Base-by-base conservation (phyloP, 2,329 filamentous ascomycete species). In the Xylaria sp. region DNA sequence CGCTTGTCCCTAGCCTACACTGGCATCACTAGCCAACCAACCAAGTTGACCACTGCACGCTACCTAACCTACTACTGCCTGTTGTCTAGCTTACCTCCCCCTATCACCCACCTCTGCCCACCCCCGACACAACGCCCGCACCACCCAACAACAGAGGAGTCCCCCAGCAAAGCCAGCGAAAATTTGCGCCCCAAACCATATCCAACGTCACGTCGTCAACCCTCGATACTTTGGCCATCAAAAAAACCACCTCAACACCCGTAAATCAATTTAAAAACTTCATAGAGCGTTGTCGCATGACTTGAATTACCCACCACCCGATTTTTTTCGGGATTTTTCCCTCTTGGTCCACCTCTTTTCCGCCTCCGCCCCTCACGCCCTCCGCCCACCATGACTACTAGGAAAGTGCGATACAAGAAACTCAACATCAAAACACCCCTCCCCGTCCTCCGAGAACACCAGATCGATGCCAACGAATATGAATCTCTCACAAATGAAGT, bases 351-450 rank as follows among this genome's bases (percentile, higher is more conserved):
- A 67, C 71, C 66, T 66, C 65, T 73, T 76, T 75, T 73, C 71
- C 72, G 67, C 68, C 67, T 72, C 69, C 56, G 56, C 70, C 73
- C 70, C 72, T 73, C 56, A 60, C 61, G 62, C 56, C 67, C 67
- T 69, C 60, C 64, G 66, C 76, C 76, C 79, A 81, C 76, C 80
- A 87, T 87, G 85, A 84, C 84, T 70, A 85, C 84, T 75, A 80
- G 88, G 79, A 89, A 89, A 80, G 88, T 92, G 76, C 86, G 91
- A 77, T 89, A 92, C 84, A 91, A 92, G 82, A 98, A 98, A 84
- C 87, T 97, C 79, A 95, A 90, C 79, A 88, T 91, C 75, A 96
- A 96, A 83, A 92, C 93, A 77, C 88, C 89, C 72, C 89, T 97
- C 75, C 89, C 89, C 64, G 89, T 99, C 72, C 86, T 97, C 74